Percentiles rank a stretch among this genome's conserved stretches.
These are phyloP conservation scores for Astrocystis sublimbata DNA, from an alignment of 495 filamentous ascomycete species.

Conservation along the genomic window DNA sequence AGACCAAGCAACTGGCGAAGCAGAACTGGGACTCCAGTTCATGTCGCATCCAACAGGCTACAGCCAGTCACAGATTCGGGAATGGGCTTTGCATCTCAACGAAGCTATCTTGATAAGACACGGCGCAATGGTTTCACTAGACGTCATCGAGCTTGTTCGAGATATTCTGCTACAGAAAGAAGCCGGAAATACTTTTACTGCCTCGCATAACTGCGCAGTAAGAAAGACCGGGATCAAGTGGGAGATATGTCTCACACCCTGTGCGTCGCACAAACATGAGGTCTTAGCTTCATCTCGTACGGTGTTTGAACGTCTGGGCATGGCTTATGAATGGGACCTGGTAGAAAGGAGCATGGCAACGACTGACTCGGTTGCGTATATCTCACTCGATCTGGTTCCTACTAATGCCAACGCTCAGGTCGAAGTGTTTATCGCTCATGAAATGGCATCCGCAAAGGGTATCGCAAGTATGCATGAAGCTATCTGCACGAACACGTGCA, in stretches of 20 bases:
- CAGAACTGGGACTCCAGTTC: slow-evolving; percentile 4
- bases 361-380: background rate
- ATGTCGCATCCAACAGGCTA: background rate
- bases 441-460: background rate
- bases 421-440: background rate
- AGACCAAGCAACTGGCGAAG: slow-evolving; percentile 4
- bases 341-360: slow-evolving; percentile 2
- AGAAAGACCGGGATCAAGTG: slow-evolving; percentile 16
- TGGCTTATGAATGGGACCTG: background rate
- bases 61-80: background rate
- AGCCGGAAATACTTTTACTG: background rate
- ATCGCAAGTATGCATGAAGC: background rate
- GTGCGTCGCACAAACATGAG: background rate
- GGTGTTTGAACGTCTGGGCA: background rate
- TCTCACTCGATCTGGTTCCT: background rate
- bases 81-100: background rate
- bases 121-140: slow-evolving; percentile 10
- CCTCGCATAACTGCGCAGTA: slow-evolving; percentile 18
- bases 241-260: slow-evolving; percentile 24
- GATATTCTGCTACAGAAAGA: slow-evolving; percentile 16
- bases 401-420: background rate
- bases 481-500: background rate
- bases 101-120: background rate
- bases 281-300: background rate
- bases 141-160: slow-evolving; percentile 9